A percentile compares a stretch with the other conserved stretches of the same genome.
Evolutionary conservation across 192 early-diverging fungal genomes (phyloP).

Genomic region (Phycomyces nitens): DNA sequence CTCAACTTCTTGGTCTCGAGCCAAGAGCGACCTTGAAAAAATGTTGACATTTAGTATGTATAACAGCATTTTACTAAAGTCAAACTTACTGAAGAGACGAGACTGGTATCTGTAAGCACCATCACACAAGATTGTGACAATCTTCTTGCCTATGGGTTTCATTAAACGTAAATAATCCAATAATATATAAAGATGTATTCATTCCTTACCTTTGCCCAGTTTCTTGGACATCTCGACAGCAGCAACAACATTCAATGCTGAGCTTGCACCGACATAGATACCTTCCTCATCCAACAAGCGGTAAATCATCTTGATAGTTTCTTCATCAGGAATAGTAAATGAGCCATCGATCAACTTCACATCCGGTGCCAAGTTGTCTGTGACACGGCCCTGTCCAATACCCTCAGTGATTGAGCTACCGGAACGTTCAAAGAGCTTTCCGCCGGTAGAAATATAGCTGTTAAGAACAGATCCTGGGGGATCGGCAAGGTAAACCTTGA

Average conservation of each 20-base stretch:
- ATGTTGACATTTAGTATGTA: neutral
- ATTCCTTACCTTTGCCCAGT: constrained; percentile 62
- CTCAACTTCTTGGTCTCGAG: constrained; percentile 80
- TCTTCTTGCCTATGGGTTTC: constrained; percentile 53
- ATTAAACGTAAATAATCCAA: constrained; percentile 11
- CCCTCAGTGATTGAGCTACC: constrained; percentile 90
- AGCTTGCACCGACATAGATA: constrained; percentile 87
- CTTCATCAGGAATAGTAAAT: constrained; percentile 74
- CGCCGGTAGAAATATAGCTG: constrained; percentile 70
- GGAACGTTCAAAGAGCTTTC: constrained; percentile 60
- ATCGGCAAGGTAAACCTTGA: constrained; percentile 85
- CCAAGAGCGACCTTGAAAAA: constrained; percentile 62
- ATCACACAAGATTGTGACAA: constrained; percentile 88
- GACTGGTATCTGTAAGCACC: constrained; percentile 87
- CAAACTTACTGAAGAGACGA: constrained; percentile 69
- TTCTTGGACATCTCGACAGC: constrained; percentile 87
- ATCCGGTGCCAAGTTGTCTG: constrained; percentile 82
- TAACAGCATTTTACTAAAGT: constrained; percentile 16
- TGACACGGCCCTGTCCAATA: constrained; percentile 94
- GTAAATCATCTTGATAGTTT: constrained; percentile 84
- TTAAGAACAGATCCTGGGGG: constrained; percentile 93
- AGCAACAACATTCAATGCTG: constrained; percentile 91
- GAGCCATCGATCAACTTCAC: constrained; percentile 80
- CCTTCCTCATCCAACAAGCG: constrained; percentile 91
- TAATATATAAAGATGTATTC: neutral